Evolutionary conservation across 192 early-diverging fungal species (phyloP), one percentile per base, ranked within the genome.

Genomic region (Entophlyctis helioformis): DNA sequence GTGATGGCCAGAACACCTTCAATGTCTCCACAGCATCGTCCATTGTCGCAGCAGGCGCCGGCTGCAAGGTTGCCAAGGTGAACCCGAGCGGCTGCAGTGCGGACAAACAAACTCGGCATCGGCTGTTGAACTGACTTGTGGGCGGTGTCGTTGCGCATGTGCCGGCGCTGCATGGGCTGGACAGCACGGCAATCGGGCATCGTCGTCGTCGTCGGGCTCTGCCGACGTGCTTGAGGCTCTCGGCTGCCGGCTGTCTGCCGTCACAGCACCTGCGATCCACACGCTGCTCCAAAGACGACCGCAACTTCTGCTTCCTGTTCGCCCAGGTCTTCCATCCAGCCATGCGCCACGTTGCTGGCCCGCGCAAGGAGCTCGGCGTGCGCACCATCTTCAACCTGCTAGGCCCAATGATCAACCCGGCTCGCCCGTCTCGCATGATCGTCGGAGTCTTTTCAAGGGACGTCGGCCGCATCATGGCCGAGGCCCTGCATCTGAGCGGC

Each of bases 1-100:
- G 95, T 8, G 95, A 98, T 67, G 92, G 92, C 13, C 86, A 89
- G 56, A 76, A 96, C 61, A 98, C 95, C 16, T 98, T 93, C 57
- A 98, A 98, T 55, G 91, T 96, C 12, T 87, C 83, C 1, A 98
- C 95, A 0, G 87, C 95, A 0, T 75, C 88, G 11, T 78, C 86
- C 27, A 78, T 98, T 29, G 85, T 98, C 0, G 85, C 85, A 11
- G 95, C 91, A 1, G 92, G 91, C 19, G 88, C 91, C 3, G 91
- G 92, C 15, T 72, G 76, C 44, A 72, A 69, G 49, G 81, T 98
- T 39, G 87, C 89, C 44, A 98, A 98, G 71, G 86, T 89, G 69
- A 40, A n/a, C 8, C n/a, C 21, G 10, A 16, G 7, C 41, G n/a
- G n/a, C n/a, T n/a, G n/a, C n/a, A n/a, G n/a, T n/a, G n/a, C n/a